Percentiles rank a stretch among this genome's conserved stretches.
Conservation (phyloP, 768 basidiomycete genomes). For the Chiua virens region DNA sequence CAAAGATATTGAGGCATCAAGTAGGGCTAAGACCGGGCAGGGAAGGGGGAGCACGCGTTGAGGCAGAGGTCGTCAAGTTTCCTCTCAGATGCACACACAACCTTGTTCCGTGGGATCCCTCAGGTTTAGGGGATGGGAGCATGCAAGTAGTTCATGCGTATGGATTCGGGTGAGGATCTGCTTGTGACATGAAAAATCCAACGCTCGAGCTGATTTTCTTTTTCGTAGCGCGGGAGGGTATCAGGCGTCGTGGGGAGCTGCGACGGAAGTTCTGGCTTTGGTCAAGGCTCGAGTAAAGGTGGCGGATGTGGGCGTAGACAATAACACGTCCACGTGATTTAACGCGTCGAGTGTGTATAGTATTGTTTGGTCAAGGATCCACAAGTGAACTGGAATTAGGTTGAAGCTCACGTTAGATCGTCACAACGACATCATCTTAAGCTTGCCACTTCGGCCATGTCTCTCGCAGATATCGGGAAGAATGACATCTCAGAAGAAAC, state of each 20-base stretch:
- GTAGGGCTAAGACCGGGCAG: conserved; percentile 60
- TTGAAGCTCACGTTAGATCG: too few species aligned
- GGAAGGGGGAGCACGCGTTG: conserved; percentile 55
- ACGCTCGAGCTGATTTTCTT: conserved; percentile 2
- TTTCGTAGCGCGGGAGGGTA: conserved; percentile 36
- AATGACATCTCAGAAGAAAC: conserved; percentile 40
- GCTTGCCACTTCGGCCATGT: conserved; percentile 31
- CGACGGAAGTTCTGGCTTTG: conserved; percentile 38
- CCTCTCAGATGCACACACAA: conserved; percentile 28
- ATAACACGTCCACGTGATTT: conserved; percentile 33
- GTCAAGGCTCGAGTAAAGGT: conserved; percentile 8
- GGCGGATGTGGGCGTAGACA: not conserved
- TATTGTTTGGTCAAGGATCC: conserved; percentile 22
- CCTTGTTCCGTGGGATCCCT: conserved; percentile 17
- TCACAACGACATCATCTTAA: conserved; percentile 4
- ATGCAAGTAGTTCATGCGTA: conserved; percentile 55
- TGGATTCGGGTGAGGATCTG: conserved; percentile 49
- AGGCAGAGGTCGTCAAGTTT: conserved; percentile 42
- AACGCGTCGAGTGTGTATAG: conserved; percentile 29
- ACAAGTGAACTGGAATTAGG: not conserved
- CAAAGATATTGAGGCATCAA: conserved; percentile 50
- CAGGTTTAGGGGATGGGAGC: conserved; percentile 18
- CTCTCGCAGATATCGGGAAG: conserved; percentile 39
- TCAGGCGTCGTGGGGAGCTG: conserved; percentile 44
- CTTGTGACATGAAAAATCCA: not conserved